phyloP scores from a whole-genome alignment of 2,329 filamentous ascomycete species.

The Venturiaceae sp. region DNA sequence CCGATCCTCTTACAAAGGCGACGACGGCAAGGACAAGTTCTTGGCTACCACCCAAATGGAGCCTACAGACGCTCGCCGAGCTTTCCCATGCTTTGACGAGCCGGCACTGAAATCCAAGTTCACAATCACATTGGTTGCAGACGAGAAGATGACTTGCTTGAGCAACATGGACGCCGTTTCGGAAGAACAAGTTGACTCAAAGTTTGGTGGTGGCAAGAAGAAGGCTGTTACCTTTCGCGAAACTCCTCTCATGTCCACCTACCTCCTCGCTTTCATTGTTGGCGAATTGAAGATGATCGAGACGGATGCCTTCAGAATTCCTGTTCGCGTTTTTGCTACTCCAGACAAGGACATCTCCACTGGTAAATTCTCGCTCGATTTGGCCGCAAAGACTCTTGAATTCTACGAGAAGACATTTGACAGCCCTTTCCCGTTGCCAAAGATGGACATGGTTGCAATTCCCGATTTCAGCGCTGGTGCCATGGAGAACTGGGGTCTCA shows the following conservation, averaged over 20 bases:
- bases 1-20: slow-evolving; percentile 81
- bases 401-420: slow-evolving; percentile 96
- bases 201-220: slow-evolving; percentile 53
- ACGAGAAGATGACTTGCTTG: slow-evolving; percentile 81
- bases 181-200: slow-evolving; percentile 62
- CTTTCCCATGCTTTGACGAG: slow-evolving; percentile 96
- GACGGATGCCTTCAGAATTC: slow-evolving; percentile 82
- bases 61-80: slow-evolving; percentile 82
- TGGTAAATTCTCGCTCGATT: slow-evolving; percentile 79
- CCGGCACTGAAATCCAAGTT: slow-evolving; percentile 89
- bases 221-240: slow-evolving; percentile 89
- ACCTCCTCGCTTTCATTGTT: slow-evolving; percentile 87
- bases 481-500: slow-evolving; percentile 97
- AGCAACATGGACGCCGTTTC: slow-evolving; percentile 94
- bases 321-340: slow-evolving; percentile 88
- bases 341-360: slow-evolving; percentile 79
- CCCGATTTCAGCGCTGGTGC: slow-evolving; percentile 92
- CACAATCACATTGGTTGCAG: slow-evolving; percentile 81
- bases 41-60: slow-evolving; percentile 95
- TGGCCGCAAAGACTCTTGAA: slow-evolving; percentile 78
- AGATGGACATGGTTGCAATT: slow-evolving; percentile 95
- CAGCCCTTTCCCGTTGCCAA: slow-evolving; percentile 75
- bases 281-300: slow-evolving; percentile 92
- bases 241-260: slow-evolving; percentile 91
- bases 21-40: slow-evolving; percentile 68